Base-by-base conservation (phyloP, 2,329 filamentous ascomycete genomes). In the Fulvia fulva region DNA sequence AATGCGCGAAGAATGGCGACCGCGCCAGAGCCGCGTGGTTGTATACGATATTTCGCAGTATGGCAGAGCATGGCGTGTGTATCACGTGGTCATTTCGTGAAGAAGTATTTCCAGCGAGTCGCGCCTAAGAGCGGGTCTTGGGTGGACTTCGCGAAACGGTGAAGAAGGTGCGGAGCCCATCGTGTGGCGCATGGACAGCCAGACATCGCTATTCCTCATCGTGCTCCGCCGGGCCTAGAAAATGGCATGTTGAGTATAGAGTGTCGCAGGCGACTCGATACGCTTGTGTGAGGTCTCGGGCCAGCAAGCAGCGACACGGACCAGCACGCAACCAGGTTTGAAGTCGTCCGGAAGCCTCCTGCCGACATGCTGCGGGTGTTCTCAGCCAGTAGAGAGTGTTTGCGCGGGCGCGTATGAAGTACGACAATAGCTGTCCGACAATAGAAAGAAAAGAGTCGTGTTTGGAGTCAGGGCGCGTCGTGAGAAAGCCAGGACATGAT, bases 331-430 rank as follows among this genome's bases (percentile, higher is more conserved):
- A 57, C 60, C 53, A 49, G 55, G 60, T 54, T 45, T 44, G 14
- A 37, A 16, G 37, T 34, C 21, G 34, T 32, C 30, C 30, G 30
- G 45, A 44, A 47, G 53, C 47, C 45, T 54, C 21, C 21, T 51
- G 41, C 16, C 37, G 53, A 25, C 46, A 54, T 43, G 50, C 19
- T 46, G 12, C 22, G 57, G 26, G 52, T 12, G 21, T 21, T 50
- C 45, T 53, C 49, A 53, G 55, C 61, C 60, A 64, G 61, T 64
- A n/a, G 26, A 57, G 52, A 19, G 16, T n/a, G 41, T 50, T 25
- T 41, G 50, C 53, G 59, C 57, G 25, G 62, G 57, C 63, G 63
- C 49, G 51, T 53, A 53, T 61, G 63, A 65, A 51, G 56, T 55
- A 37, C 21, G n/a, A 51, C 49, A 47, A 54, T 41, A 49, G 60